Percentiles rank a stretch among this genome's conserved stretches.
Evolutionary conservation across 148 eudicot species (phyloP).

Genomic region (Chenopodium berlandieri): DNA sequence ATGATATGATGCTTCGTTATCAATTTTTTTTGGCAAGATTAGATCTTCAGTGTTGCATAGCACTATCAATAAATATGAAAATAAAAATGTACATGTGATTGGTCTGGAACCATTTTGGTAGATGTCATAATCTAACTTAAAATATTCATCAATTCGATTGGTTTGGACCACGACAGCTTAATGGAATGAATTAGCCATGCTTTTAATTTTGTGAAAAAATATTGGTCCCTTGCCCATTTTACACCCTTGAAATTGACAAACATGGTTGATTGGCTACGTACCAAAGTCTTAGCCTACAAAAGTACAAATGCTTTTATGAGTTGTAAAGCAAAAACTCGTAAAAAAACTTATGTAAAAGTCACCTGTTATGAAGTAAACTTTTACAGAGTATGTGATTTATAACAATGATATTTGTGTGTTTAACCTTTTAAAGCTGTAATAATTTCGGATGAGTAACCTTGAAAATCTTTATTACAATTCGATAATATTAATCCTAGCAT

Average conservation of each 20-base stretch:
- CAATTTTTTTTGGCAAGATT: background rate
- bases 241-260: background rate
- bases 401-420: too few relatives aligned
- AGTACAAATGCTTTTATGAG: too few relatives aligned
- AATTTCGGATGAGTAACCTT: too few relatives aligned
- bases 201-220: background rate
- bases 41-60: background rate
- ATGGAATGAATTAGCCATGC: background rate
- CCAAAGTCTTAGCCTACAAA: background rate
- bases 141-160: background rate
- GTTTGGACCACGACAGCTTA: background rate
- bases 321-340: too few relatives aligned
- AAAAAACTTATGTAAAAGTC: too few relatives aligned
- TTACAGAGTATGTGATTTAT: too few relatives aligned
- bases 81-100: background rate
- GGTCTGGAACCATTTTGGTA: background rate
- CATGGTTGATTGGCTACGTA: background rate
- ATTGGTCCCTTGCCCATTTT: background rate
- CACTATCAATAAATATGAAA: background rate
- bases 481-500: too few relatives aligned
- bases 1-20: background rate
- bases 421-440: too few relatives aligned
- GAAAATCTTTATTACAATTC: too few relatives aligned
- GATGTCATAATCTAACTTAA: background rate
- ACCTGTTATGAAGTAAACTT: too few relatives aligned